Percentiles rank a stretch among this genome's conserved stretches.
phyloP scores from a whole-genome alignment of 1,284 basidiomycete species.

The Mycocalia duriaeana region DNA sequence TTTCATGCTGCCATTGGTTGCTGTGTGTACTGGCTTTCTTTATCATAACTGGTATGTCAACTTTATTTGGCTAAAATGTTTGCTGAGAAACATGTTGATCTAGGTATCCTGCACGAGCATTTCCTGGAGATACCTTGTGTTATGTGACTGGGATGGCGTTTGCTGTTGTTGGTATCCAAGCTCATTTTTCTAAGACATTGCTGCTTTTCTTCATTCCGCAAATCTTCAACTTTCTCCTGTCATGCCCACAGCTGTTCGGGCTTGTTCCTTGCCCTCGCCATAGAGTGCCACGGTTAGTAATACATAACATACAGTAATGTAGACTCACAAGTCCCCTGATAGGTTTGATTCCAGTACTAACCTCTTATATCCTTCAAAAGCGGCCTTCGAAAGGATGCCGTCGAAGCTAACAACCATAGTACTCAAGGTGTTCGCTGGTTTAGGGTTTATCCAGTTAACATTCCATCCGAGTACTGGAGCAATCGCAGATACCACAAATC shows the following conservation, averaged over 20 bases:
- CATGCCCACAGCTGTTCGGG: conserved; percentile 92
- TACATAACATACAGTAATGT: not conserved
- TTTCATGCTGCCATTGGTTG: conserved; percentile 93
- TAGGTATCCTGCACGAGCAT: conserved; percentile 93
- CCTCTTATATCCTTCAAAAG: conserved; percentile 70
- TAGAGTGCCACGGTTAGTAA: conserved; percentile 74
- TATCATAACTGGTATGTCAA: conserved; percentile 86
- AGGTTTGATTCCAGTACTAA: conserved; percentile 75
- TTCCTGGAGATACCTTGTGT: conserved; percentile 96
- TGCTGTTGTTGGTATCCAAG: conserved; percentile 91
- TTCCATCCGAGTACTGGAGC: conserved; percentile 46
- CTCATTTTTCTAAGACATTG: conserved; percentile 96
- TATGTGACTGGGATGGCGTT: conserved; percentile 98
- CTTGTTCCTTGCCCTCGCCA: conserved; percentile 93
- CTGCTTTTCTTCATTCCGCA: conserved; percentile 97
- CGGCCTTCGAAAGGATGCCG: conserved; percentile 55
- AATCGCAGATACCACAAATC: conserved; percentile 73
- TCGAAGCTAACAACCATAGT: conserved; percentile 46
- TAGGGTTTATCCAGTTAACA: conserved; percentile 69
- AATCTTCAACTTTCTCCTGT: conserved; percentile 95
- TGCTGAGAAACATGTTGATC: conserved; percentile 1
- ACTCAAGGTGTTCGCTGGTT: conserved; percentile 51
- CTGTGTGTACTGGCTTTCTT: conserved; percentile 84
- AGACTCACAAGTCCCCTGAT: conserved; percentile 6
- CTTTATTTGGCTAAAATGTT: not conserved